Percentiles rank a stretch among this genome's conserved stretches.
Evolutionary conservation across 2,329 filamentous ascomycete species (phyloP).

Genomic region (Colletotrichum sansevieriae): DNA sequence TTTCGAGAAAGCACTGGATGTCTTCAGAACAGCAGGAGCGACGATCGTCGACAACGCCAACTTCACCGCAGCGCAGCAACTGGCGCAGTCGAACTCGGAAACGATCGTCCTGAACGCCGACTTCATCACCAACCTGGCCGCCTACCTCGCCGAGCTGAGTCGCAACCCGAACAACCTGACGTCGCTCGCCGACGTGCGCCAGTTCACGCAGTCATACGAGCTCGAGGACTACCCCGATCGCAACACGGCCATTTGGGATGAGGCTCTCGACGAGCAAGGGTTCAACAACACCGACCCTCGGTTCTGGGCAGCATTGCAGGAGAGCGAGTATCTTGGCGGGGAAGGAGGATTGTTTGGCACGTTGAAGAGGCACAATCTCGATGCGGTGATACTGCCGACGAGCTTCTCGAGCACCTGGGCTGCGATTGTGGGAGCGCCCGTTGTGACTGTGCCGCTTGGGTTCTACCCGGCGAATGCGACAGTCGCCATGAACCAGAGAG

Average conservation of each 20-base stretch:
- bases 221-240: conserved; percentile 71
- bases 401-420: conserved; percentile 43
- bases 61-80: conserved; percentile 39
- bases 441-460: conserved; percentile 73
- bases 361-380: conserved; percentile 65
- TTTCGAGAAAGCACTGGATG: conserved; percentile 65
- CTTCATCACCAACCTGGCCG: conserved; percentile 67
- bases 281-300: conserved; percentile 68
- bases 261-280: conserved; percentile 59
- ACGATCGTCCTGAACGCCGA: conserved; percentile 67
- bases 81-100: conserved; percentile 46
- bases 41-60: conserved; percentile 70
- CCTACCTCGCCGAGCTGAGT: conserved; percentile 68
- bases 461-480: conserved; percentile 48
- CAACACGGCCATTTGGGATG: conserved; percentile 71
- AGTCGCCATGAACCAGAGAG: conserved; percentile 35
- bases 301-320: conserved; percentile 70
- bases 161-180: conserved; percentile 69
- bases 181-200: conserved; percentile 62
- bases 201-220: conserved; percentile 66
- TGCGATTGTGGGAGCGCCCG: conserved; percentile 54
- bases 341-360: conserved; percentile 72
- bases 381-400: conserved; percentile 72
- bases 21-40: conserved; percentile 68
- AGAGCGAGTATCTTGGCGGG: conserved; percentile 66